phyloP scores from a whole-genome alignment of 2,329 filamentous ascomycete species.

The Colletotrichum tropicale region DNA sequence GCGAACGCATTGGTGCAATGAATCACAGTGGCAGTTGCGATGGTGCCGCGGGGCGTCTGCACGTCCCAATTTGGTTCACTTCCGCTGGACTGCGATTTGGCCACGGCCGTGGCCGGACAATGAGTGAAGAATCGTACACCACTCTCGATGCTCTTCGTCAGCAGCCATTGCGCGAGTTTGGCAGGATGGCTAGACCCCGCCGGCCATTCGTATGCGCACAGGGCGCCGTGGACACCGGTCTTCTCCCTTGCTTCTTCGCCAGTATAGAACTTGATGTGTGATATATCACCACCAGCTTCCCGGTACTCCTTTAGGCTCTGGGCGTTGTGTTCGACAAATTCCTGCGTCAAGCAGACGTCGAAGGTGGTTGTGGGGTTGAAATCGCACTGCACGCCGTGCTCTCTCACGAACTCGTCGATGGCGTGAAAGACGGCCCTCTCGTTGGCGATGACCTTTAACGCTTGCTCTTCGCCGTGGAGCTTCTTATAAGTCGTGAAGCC shows the following conservation, averaged over 20 bases:
- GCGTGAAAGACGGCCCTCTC: conserved; percentile 26
- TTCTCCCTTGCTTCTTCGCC: conserved; percentile 43
- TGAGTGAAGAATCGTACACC: conserved; percentile 40
- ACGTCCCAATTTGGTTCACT: neutral
- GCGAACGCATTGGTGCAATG: conserved; percentile 4
- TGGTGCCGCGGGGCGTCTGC: neutral
- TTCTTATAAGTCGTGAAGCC: conserved; percentile 35
- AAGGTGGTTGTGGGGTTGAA: conserved; percentile 51
- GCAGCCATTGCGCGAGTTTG: conserved; percentile 52
- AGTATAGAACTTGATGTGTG: neutral
- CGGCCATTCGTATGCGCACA: conserved; percentile 56
- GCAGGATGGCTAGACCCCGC: conserved; percentile 53
- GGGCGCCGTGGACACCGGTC: conserved; percentile 39
- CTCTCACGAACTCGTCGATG: conserved; percentile 44
- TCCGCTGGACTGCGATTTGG: neutral
- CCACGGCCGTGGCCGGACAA: neutral
- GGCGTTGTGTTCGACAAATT: conserved; percentile 40
- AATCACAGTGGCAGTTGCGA: neutral
- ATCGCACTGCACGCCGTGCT: conserved; percentile 46
- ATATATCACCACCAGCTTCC: neutral
- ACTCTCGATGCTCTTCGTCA: conserved; percentile 37
- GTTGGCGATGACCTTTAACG: neutral
- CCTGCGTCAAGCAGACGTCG: conserved; percentile 51
- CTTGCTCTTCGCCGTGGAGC: neutral
- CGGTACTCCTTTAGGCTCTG: neutral